Base-by-base conservation (phyloP, 352 stramenopile species). In the Phytophthora kernoviae region DNA sequence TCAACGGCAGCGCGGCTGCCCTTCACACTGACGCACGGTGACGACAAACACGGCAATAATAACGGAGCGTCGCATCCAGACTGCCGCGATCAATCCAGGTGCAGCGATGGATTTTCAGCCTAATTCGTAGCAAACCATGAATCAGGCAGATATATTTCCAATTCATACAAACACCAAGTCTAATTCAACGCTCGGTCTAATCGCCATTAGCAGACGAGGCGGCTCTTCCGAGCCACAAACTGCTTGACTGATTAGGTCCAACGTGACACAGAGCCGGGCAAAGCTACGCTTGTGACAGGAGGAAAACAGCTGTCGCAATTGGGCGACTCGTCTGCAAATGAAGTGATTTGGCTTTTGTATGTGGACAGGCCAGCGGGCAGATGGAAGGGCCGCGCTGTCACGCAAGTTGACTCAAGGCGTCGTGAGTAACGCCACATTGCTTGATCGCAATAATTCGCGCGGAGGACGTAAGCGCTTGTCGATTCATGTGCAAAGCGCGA, bases 271-370 rank as follows among this genome's bases (percentile, higher is more conserved):
- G 20, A 73, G 51, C 39, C 34, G 34, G 12, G 36, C 5, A 22
- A 6, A 43, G 54, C 42, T 27, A 73, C 68, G 44, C 26, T 72
- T 48, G 49, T 73, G 68, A 76, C 58, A 73, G 57, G 20, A 62
- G 20, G 1, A 15, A 36, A 60, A 41, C 62, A 76, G 62, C 62
- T 73, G 58, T 21, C 17, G 0, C 12, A 2, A n/a, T n/a, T n/a
- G 17, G 14, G 22, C n/a, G n/a, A n/a, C n/a, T n/a, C n/a, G n/a
- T n/a, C n/a, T n/a, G n/a, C n/a, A n/a, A n/a, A n/a, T n/a, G 6
- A 14, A 18, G 9, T 50, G 15, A 50, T 53, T 55, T 53, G 43
- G 9, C 5, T 14, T 62, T 58, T 63, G 43, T 65, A 66, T 61
- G 39, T 18, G 32, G 44, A 37, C 24, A 33, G 14, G 43, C 44